Evolutionary conservation across 768 basidiomycete genomes (phyloP), one percentile per base, ranked within the genome.

Genomic region (Amanita jacksonii): DNA sequence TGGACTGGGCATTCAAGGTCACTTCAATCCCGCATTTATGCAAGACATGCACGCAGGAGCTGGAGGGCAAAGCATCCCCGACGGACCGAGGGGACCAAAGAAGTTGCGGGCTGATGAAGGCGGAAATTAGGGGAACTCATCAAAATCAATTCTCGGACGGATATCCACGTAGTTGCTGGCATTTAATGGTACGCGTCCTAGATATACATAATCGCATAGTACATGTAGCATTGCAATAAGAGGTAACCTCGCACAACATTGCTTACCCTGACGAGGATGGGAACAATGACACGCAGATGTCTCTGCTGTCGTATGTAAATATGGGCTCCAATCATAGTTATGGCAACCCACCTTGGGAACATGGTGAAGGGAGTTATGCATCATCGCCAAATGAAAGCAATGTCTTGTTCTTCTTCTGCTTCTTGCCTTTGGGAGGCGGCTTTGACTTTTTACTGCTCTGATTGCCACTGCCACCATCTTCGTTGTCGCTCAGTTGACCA

Each of bases 21-120:
- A 85, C 63, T 78, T 81, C 66, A 85, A 85, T 57, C 81, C 83
- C 3, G 78, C 81, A 16, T 85, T 86, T 57, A 76, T 81, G 68
- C 72, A 69, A 54, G 65, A 63, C 27, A 49, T 50, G 43, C 52
- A 52, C 41, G 47, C 40, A 45, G 46, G 50, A 38, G 52, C 51
- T 43, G 52, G 39, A 31, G 49, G 24, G 13, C 41, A 44, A 15
- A 65, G 60, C 49, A 64, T 58, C 31, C 68, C 67, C 23, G 67
- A 74, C 51, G 73, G 73, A 38, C 68, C 70, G 20, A 63, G 72
- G 54, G n/a, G n/a, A n/a, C n/a, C n/a, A n/a, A 79, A 79, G 52
- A 63, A 77, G 24, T 76, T 69, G 57, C 69, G 77, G 46, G 59
- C 63, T 40, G 77, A 79, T 44, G 76, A 76, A 35, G 69, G 67